phyloP scores from a whole-genome alignment of 1,284 basidiomycete species.

The Tilletiopsis washingtonensis region DNA sequence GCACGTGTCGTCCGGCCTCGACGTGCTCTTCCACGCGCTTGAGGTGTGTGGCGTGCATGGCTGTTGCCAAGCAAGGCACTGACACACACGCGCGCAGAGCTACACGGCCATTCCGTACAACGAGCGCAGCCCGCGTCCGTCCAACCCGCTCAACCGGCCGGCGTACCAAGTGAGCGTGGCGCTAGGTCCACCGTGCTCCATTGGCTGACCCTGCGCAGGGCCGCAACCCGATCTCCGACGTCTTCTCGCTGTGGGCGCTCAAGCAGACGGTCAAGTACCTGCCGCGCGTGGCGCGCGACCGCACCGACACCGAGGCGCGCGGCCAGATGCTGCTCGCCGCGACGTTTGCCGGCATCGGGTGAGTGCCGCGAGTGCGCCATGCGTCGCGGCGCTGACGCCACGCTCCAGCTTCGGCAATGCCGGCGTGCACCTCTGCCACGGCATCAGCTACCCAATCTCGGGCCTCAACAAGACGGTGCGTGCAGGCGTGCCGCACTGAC shows the following conservation, averaged over 20 bases:
- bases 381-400: too few species aligned
- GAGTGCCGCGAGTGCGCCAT: too few species aligned
- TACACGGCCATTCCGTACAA: conserved; percentile 54
- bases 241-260: conserved; percentile 91
- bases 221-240: conserved; percentile 86
- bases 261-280: conserved; percentile 83
- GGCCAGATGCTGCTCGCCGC: conserved; percentile 71
- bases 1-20: conserved; percentile 82
- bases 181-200: too few species aligned
- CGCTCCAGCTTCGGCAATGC: conserved; percentile 21
- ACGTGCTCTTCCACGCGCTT: conserved; percentile 84
- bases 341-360: conserved; percentile 73
- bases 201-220: too few species aligned
- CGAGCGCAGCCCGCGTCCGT: conserved; percentile 76
- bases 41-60: conserved; percentile 62
- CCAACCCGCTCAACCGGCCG: conserved; percentile 76
- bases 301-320: conserved; percentile 67
- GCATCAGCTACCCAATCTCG: conserved; percentile 34
- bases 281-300: conserved; percentile 73
- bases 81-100: background rate
- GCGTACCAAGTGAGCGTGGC: too few species aligned
- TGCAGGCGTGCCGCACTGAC: too few species aligned
- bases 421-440: conserved; percentile 57
- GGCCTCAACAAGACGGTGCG: conserved; percentile 76
- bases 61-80: too few species aligned